These are phyloP conservation scores for Rhizopus arrhizus DNA, from an alignment of 371 early-diverging fungal genomes.

Conservation along the genomic window DNA sequence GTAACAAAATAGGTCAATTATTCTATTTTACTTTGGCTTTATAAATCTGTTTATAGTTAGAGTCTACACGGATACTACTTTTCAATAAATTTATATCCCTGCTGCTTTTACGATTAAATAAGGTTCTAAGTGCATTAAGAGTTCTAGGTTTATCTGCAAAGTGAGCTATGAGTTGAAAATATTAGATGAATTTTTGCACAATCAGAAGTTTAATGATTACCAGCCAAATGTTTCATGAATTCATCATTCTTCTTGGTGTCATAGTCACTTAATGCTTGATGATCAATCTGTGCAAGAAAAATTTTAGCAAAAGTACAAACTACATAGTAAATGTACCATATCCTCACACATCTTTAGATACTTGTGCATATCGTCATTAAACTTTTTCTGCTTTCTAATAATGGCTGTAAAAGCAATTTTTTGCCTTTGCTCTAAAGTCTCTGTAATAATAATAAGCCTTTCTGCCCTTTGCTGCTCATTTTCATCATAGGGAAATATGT, in stretches of 20 bases:
- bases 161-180: constrained; percentile 5
- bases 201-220: constrained; percentile 23
- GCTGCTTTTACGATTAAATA: constrained; percentile 26
- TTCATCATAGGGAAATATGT: constrained; percentile 45
- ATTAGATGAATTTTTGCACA: not conserved
- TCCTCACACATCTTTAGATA: constrained; percentile 56
- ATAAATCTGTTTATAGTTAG: constrained; percentile 29
- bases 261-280: constrained; percentile 27
- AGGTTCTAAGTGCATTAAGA: constrained; percentile 29
- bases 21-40: constrained; percentile 30
- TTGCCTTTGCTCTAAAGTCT: constrained; percentile 50
- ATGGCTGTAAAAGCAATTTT: constrained; percentile 58
- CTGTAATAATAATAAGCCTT: constrained; percentile 58
- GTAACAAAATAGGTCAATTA: not conserved
- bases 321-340: constrained; percentile 6
- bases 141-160: constrained; percentile 65
- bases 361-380: constrained; percentile 45
- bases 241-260: constrained; percentile 28
- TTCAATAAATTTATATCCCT: constrained; percentile 27
- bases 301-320: no score
- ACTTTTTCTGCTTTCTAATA: constrained; percentile 55
- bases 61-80: constrained; percentile 23
- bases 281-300: not conserved
- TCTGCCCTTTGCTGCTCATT: constrained; percentile 59
- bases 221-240: constrained; percentile 51